A percentile compares a stretch with the other conserved stretches of the same genome.
Conservation (phyloP, 2,329 filamentous ascomycete species). For the Neonectria ditissima region DNA sequence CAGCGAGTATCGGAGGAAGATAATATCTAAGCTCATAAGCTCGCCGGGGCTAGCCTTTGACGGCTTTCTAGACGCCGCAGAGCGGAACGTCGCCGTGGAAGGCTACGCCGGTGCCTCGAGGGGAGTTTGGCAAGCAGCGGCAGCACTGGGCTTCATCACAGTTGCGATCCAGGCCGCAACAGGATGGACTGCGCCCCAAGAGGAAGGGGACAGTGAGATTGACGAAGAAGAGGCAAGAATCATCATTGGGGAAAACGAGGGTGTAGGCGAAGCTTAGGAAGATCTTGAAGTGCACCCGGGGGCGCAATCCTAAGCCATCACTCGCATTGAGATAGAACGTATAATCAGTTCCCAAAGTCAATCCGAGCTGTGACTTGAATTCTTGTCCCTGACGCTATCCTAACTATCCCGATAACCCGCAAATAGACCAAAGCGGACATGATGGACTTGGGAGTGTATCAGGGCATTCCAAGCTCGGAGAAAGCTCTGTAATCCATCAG, state of each 20-base stretch:
- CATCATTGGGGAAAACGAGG: constrained; percentile 46
- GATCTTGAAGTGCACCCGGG: background rate
- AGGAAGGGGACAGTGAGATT: constrained; percentile 53
- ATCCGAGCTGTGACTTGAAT: background rate
- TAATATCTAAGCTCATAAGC: constrained; percentile 63
- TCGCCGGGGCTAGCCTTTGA: constrained; percentile 63
- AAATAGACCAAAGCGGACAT: background rate
- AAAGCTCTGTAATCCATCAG: background rate
- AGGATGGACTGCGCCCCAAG: constrained; percentile 65
- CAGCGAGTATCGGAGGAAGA: constrained; percentile 48
- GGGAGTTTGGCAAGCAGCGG: constrained; percentile 62
- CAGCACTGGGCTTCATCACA: constrained; percentile 57
- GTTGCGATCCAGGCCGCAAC: constrained; percentile 62
- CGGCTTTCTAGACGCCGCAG: constrained; percentile 54
- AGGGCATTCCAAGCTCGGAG: background rate
- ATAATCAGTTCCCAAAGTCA: background rate
- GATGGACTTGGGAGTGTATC: background rate
- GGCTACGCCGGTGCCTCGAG: constrained; percentile 61
- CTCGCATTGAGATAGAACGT: background rate
- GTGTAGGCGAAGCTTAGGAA: constrained; percentile 46
- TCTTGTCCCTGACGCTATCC: too few relatives aligned
- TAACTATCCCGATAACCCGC: too few relatives aligned
- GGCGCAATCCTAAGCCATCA: background rate
- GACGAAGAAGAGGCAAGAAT: constrained; percentile 47
- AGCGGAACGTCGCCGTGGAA: constrained; percentile 59